A percentile compares a stretch with the other conserved stretches of the same genome.
Conservation (phyloP, 345 rosid genomes). For the Boechera retrofracta region DNA sequence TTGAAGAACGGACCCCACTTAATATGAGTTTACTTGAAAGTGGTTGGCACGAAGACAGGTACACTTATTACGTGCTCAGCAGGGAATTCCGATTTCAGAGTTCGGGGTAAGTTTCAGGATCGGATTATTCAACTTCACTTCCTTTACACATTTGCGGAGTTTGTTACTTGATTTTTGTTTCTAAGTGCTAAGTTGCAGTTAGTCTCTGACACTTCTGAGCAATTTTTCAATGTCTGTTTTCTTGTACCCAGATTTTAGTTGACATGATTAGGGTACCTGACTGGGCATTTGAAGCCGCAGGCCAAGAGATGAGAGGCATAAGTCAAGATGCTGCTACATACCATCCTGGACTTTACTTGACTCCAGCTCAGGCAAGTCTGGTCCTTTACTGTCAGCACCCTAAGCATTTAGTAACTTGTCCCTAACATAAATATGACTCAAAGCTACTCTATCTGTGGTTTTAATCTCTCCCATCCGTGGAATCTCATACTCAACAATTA, state of each 20-base stretch:
- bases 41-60: conserved; percentile 93
- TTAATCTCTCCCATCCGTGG: not conserved
- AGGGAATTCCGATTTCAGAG: conserved; percentile 96
- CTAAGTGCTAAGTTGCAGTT: conserved; percentile 20
- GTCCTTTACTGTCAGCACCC: conserved; percentile 11
- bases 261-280: conserved; percentile 97
- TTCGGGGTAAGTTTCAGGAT: conserved; percentile 69
- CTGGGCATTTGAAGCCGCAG: conserved; percentile 99
- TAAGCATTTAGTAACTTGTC: conserved; percentile 25
- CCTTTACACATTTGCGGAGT: conserved; percentile 1
- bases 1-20: conserved; percentile 5
- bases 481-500: conserved; percentile 1
- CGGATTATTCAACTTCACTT: conserved; percentile 19
- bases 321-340: conserved; percentile 89
- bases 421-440: conserved; percentile 13
- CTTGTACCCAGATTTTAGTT: conserved; percentile 70
- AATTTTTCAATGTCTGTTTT: conserved; percentile 8
- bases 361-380: conserved; percentile 79
- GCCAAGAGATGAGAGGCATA: conserved; percentile 98
- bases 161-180: not conserved
- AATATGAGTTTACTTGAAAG: conserved; percentile 47
- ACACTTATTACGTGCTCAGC: conserved; percentile 82
- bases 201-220: conserved; percentile 22
- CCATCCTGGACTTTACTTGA: conserved; percentile 96
- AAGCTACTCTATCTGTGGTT: conserved; percentile 18